phyloP scores from a whole-genome alignment of 805 yeast genomes.

The Zygosaccharomyces siamensis region DNA sequence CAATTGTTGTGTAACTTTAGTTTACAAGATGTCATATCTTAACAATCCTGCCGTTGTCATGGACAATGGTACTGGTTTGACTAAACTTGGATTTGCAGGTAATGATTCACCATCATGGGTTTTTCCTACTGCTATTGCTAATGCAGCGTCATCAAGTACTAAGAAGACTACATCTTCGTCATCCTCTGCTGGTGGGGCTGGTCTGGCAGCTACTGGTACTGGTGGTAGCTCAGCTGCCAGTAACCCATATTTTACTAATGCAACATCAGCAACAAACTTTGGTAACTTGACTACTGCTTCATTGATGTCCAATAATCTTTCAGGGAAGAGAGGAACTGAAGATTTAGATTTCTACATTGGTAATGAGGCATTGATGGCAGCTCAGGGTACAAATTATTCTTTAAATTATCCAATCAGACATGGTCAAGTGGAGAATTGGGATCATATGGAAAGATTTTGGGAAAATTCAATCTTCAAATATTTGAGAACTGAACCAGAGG shows the following conservation, averaged over 20 bases:
- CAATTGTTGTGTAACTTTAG: neutral
- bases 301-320: slow-evolving; percentile 39
- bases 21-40: slow-evolving; percentile 48
- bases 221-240: slow-evolving; percentile 9
- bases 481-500: slow-evolving; percentile 97
- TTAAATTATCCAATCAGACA: slow-evolving; percentile 91
- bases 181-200: slow-evolving; percentile 35
- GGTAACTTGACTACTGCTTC: slow-evolving; percentile 25
- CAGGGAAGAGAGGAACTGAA: slow-evolving; percentile 82
- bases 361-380: slow-evolving; percentile 86
- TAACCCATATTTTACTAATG: slow-evolving; percentile 32
- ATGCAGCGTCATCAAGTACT: slow-evolving; percentile 47
- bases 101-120: slow-evolving; percentile 97
- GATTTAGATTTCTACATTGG: slow-evolving; percentile 94
- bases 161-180: slow-evolving; percentile 37
- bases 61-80: slow-evolving; percentile 98
- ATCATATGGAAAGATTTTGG: slow-evolving; percentile 99
- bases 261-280: slow-evolving; percentile 37
- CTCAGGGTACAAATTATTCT: slow-evolving; percentile 87
- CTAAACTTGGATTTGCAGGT: slow-evolving; percentile 97
- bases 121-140: slow-evolving; percentile 91
- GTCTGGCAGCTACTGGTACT: slow-evolving; percentile 17
- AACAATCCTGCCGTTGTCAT: slow-evolving; percentile 91
- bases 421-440: slow-evolving; percentile 99
- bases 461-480: slow-evolving; percentile 95